Percentiles rank a stretch among this genome's conserved stretches.
These are phyloP conservation scores for Yamadazyma triangularis DNA, from an alignment of 1,139 yeast species.

Conservation along the genomic window DNA sequence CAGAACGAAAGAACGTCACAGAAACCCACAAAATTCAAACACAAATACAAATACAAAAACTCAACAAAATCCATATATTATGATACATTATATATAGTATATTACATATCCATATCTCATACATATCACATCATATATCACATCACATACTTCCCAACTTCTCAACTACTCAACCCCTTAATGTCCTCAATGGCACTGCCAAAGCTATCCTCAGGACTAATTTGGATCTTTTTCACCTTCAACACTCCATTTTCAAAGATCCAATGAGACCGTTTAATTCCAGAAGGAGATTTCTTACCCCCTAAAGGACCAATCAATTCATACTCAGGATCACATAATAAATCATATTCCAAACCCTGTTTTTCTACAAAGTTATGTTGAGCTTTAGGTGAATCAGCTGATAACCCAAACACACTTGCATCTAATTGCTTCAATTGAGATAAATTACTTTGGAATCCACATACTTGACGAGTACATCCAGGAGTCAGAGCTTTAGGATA, in stretches of 20 bases:
- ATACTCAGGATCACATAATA: conserved; percentile 73
- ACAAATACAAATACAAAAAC: too few relatives aligned
- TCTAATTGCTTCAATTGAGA: conserved; percentile 50
- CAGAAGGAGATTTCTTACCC: conserved; percentile 75
- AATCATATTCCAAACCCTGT: conserved; percentile 65
- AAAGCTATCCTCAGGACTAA: conserved; percentile 78
- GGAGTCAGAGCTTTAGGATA: conserved; percentile 95
- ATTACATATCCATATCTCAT: too few relatives aligned
- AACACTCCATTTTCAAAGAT: conserved; percentile 76
- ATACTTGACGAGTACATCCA: conserved; percentile 91
- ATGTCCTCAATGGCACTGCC: conserved; percentile 57
- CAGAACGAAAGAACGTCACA: too few relatives aligned
- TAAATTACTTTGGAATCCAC: conserved; percentile 75
- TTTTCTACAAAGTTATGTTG: conserved; percentile 74
- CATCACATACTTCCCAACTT: too few relatives aligned
- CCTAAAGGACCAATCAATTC: conserved; percentile 71
- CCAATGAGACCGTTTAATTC: conserved; percentile 87
- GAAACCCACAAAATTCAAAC: too few relatives aligned
- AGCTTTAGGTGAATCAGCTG: conserved; percentile 70
- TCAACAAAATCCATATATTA: too few relatives aligned
- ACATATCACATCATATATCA: too few relatives aligned
- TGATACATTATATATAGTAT: too few relatives aligned
- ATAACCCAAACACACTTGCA: conserved; percentile 56
- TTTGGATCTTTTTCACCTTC: conserved; percentile 55
- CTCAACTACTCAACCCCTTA: conserved; percentile 22